Evolutionary conservation across 306 rosid genomes (phyloP).

Genomic region (Gastrolobium bilobum): DNA sequence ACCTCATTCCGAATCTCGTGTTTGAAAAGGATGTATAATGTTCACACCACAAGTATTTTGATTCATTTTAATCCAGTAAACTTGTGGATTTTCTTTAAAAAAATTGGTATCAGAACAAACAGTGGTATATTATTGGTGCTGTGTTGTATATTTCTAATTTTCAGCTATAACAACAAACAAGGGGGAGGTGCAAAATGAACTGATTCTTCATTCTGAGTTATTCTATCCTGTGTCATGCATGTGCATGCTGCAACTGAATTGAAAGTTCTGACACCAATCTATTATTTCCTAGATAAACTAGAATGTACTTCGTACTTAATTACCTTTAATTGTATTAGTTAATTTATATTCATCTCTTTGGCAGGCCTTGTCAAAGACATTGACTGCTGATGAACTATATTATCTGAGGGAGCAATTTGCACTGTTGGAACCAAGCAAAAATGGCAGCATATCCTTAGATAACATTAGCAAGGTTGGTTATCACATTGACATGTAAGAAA

Average conservation of each 20-base stretch:
- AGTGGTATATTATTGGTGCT: constrained; percentile 8
- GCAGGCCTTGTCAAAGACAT: constrained; percentile 95
- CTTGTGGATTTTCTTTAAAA: constrained; percentile 6
- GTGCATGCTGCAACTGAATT: constrained; percentile 40
- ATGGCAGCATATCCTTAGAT: constrained; percentile 81
- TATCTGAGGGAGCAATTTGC: constrained; percentile 92
- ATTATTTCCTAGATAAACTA: neutral
- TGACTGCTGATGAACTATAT: constrained; percentile 88
- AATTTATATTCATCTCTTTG: constrained; percentile 44
- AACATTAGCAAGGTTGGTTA: constrained; percentile 71
- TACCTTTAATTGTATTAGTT: constrained; percentile 30
- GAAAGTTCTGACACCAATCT: constrained; percentile 23
- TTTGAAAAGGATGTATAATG: constrained; percentile 14
- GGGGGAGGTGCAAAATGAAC: neutral
- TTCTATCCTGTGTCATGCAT: neutral
- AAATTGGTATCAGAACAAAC: neutral
- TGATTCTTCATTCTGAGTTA: neutral
- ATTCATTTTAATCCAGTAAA: neutral
- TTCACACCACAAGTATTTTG: neutral
- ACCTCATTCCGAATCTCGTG: neutral
- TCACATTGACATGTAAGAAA: constrained; percentile 16
- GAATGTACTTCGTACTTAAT: constrained; percentile 17
- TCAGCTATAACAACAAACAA: constrained; percentile 2
- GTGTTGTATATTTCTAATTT: constrained; percentile 3
- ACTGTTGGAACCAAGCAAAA: constrained; percentile 84